Base-by-base conservation (phyloP, 1,139 yeast species). In the Yamadazyma dendronema region DNA sequence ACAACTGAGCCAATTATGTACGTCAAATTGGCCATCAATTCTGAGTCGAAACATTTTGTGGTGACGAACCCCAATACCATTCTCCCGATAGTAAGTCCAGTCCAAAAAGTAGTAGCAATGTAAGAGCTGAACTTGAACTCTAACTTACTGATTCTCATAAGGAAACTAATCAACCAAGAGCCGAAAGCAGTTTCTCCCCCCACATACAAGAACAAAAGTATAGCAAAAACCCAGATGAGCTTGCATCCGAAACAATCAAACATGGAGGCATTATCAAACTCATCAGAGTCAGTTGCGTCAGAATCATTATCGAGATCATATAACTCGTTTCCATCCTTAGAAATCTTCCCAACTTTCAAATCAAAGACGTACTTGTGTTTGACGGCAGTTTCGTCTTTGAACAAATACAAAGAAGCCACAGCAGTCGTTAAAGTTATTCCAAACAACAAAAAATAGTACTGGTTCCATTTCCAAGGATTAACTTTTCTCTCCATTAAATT, bases 161-260 rank as follows among this genome's bases (percentile, higher is more conserved):
- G 54, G 48, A 72, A 84, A 14, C 84, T 74, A 44, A 79, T 72
- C 29, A 81, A 49, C 89, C 89, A 84, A 2, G 82, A 66, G 0
- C 87, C 89, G 42, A 83, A 76, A 3, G 84, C 72, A n/a, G 76
- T 73, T 53, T 82, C 89, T 5, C 79, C 78, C 2, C 92, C 90
- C 23, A 81, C 72, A 48, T 82, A 82, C 8, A 77, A 52, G 53
- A 82, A 81, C 31, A 83, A 55, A 35, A 72, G 67, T 0, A 63
- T 24, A 1, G 87, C 65, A 47, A 78, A 73, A 13, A 70, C 50
- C 57, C 75, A 59, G 8, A 81, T 72, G 16, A 71, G 54, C 25
- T 64, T 70, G 34, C 74, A 70, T 27, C 54, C 57, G 13, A 80
- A 34, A 9, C 77, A 59, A 23, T 61, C 65, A 3, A 43, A 35